Conservation (phyloP, 2,329 filamentous ascomycete genomes). For the Ceratocystis ficicola region DNA sequence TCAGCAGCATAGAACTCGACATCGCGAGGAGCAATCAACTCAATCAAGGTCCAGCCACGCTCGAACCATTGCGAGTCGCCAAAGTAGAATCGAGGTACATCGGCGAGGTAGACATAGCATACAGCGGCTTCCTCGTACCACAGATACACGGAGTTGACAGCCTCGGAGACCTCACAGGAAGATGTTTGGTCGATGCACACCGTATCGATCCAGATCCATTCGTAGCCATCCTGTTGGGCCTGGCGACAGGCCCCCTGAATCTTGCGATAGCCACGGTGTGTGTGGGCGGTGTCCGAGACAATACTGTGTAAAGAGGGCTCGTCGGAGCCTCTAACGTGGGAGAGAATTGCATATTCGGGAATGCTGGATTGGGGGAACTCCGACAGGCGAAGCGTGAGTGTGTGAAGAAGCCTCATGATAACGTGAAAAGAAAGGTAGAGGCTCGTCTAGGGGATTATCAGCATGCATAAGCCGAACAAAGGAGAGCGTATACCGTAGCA, state of each 20-base stretch:
- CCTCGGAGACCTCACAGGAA: conserved; percentile 26
- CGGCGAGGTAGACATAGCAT: conserved; percentile 27
- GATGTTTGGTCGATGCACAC: conserved; percentile 28
- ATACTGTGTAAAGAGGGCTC: conserved; percentile 27
- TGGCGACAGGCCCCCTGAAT: conserved; percentile 23
- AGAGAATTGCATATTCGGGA: conserved; percentile 28
- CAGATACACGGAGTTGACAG: conserved; percentile 26
- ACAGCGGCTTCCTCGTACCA: conserved; percentile 26
- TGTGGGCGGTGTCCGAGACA: conserved; percentile 18
- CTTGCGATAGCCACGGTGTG: conserved; percentile 23
- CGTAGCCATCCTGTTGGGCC: conserved; percentile 24
- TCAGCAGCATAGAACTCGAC: conserved; percentile 27
- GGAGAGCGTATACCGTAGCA: too few relatives aligned
- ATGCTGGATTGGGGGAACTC: conserved; percentile 17
- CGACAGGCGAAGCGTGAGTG: conserved; percentile 15
- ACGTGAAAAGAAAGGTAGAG: not conserved
- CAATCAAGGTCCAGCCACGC: conserved; percentile 28
- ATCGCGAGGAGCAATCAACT: conserved; percentile 27
- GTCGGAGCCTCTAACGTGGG: conserved; percentile 28
- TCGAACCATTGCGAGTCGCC: conserved; percentile 25
- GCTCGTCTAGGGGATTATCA: not conserved
- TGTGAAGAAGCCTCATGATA: conserved; percentile 20
- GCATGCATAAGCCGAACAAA: too few relatives aligned
- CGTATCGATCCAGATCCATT: conserved; percentile 27
- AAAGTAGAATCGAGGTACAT: conserved; percentile 23